These are phyloP conservation scores for Cucumis hystrix DNA, from an alignment of 306 rosid genomes.

Conservation along the genomic window DNA sequence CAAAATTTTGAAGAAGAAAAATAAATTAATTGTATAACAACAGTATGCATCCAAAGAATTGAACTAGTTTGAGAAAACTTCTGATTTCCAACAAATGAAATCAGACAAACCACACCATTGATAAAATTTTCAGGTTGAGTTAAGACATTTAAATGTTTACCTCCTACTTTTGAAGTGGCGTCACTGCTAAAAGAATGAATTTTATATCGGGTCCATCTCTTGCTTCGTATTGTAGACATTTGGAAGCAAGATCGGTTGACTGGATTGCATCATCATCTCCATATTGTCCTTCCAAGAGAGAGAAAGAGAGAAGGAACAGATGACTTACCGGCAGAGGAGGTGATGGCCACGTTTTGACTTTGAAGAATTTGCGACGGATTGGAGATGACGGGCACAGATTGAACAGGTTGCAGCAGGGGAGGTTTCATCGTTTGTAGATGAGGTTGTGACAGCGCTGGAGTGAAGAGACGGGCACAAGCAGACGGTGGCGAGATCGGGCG, in stretches of 20 bases:
- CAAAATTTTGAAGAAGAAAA: background rate
- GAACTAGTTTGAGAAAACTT: background rate
- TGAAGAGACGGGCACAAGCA: no score
- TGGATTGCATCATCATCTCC: slow-evolving; percentile 75
- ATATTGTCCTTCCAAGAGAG: slow-evolving; percentile 66
- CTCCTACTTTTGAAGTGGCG: slow-evolving; percentile 82
- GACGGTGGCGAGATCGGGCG: no score
- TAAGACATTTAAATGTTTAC: slow-evolving; percentile 12
- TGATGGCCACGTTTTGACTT: no score
- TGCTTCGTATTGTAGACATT: slow-evolving; percentile 87
- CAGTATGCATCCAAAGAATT: background rate
- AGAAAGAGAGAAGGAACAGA: no score
- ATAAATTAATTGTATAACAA: background rate
- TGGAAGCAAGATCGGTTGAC: slow-evolving; percentile 85
- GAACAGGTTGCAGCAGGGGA: no score
- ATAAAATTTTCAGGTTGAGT: background rate
- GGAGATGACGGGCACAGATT: no score
- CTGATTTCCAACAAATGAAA: background rate
- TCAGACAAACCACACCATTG: background rate
- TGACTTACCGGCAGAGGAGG: no score
- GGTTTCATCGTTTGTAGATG: no score
- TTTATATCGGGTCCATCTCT: slow-evolving; percentile 77
- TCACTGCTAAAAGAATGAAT: slow-evolving; percentile 59
- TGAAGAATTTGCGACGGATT: no score
- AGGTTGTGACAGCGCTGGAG: no score